phyloP scores from a whole-genome alignment of 176 grass and related monocot genomes.

The Oryza glaberrima region DNA sequence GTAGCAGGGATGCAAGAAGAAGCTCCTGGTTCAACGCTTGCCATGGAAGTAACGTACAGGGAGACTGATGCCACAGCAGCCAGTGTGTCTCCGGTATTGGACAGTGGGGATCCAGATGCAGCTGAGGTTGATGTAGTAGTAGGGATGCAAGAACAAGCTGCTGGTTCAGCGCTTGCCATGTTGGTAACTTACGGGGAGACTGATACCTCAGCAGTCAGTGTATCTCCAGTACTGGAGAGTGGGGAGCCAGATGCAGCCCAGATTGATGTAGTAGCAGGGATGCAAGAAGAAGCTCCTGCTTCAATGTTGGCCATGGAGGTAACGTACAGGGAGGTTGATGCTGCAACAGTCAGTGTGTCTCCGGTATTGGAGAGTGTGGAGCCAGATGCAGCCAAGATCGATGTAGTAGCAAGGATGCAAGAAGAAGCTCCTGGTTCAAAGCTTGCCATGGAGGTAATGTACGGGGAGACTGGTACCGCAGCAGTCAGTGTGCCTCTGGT shows the following conservation, averaged over 20 bases:
- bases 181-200: no score
- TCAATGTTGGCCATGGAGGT: neutral
- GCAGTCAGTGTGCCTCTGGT: neutral
- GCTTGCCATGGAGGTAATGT: neutral
- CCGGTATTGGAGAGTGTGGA: no score
- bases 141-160: neutral
- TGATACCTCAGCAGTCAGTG: neutral
- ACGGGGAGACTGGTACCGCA: no score
- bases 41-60: neutral
- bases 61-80: neutral
- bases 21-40: neutral
- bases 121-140: neutral
- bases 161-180: neutral
- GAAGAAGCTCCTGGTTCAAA: neutral
- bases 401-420: neutral
- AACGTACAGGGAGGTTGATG: neutral
- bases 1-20: conserved; percentile 4
- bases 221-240: neutral
- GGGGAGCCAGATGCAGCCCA: neutral
- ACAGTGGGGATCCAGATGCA: neutral
- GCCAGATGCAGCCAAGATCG: neutral
- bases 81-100: neutral
- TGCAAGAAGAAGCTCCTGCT: neutral
- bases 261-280: neutral
- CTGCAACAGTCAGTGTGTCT: neutral